Evolutionary conservation across 2,329 filamentous ascomycete genomes (phyloP), one percentile per base, ranked within the genome.

Genomic region (Byssoonygena ceratinophila): DNA sequence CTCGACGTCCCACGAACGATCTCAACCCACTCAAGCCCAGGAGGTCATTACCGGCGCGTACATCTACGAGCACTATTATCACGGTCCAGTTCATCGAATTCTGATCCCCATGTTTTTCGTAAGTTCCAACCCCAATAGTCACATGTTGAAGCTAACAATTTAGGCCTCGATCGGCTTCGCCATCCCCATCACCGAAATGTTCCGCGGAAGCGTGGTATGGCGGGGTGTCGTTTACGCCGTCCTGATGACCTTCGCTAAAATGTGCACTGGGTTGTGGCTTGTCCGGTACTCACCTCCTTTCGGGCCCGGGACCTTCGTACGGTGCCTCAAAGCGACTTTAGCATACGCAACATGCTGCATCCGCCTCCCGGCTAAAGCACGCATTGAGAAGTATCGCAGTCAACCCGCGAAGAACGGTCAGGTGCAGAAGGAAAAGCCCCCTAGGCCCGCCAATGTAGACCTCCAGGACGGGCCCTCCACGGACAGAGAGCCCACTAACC

Each of bases 171-270:
- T 91, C 32, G 86, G 86, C 0, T 90, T 91, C 62, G 83, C 85
- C 0, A 85, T 92, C 1, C 86, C 86, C 0, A 83, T 91, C 27
- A 79, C 76, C 0, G 68, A 78, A 4, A 81, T 92, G 74, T 91
- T 89, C 59, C 64, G 65, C 0, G 78, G 78, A 0, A 61, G 68
- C 0, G 74, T 85, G 0, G 67, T 89, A 1, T 92, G 85, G 86
- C 78, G 80, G 9, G 86, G 86, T 0, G 56, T 89, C 0, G 74
- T 89, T 0, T 92, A 90, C 60, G 74, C 83, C 0, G 57, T 83
- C 0, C 68, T 92, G 2, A 92, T 92, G 86, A 62, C 74, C 0
- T 47, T 85, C 1, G 75, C 70, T 2, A 86, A 86, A 60, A 55
- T 82, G 1, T 52, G 74, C 1, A 82, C 80, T n/a, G 79, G 82